Evolutionary conservation across 441 rosid genomes (phyloP), one percentile per base, ranked within the genome.

Genomic region (Adansonia madagascariensis): DNA sequence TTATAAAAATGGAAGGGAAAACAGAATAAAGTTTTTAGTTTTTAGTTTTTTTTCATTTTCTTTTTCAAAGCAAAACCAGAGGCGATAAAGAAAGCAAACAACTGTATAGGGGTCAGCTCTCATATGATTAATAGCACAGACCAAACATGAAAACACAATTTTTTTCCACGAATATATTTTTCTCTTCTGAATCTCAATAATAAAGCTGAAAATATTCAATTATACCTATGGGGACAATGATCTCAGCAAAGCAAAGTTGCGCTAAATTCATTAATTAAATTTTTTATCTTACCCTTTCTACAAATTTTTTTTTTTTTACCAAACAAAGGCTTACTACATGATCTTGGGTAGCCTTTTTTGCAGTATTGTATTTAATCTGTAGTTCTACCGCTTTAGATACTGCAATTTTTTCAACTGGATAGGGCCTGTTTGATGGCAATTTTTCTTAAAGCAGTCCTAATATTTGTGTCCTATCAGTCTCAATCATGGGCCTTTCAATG

Each of bases 381-480:
- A 46, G 11, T 9, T 46, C 12, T 46, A 8, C 50, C 11, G 50
- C 1, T 46, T 20, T 57, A 50, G 67, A 62, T 11, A 27, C 11
- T 62, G 20, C 67, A 62, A 22, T 5, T 27, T 31, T 15, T 3
- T 15, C n/a, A 50, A n/a, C 47, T 7, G 46, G 39, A 31, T 31
- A 31, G 39, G 39, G 39, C 41, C 31, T 20, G 12, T 57, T 3
- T 1, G 8, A 20, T 61, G 65, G 65, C 41, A 11, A 27, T 2
- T 60, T 60, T 4, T 0, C 0, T 0, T 31, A 3, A 10, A 39
- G 66, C 17, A 27, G 66, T 31, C 44, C 44, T 62, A 31, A 27
- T 61, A 61, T 61, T 61, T 27, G 17, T 61, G 66, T 61, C 44
- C 14, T 4, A 11, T 60, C 69, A 69, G 73, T 69, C 73, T 24